Evolutionary conservation across 768 basidiomycete genomes (phyloP).

Genomic region (Pleurotus pulmonarius): DNA sequence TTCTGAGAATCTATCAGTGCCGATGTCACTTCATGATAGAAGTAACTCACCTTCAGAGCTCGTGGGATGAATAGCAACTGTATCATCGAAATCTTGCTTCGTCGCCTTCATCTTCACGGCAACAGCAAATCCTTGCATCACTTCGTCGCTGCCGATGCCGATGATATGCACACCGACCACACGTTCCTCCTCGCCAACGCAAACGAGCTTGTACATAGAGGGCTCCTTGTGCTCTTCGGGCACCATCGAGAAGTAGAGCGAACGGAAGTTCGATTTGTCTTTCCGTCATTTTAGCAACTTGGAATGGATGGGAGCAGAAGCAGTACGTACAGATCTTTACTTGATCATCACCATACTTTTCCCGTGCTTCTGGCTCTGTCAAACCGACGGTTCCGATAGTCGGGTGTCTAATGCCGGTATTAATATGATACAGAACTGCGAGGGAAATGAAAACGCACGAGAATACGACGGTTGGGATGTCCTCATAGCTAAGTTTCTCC

Average conservation of each 20-base stretch:
- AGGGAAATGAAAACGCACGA: slow-evolving; percentile 55
- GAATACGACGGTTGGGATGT: slow-evolving; percentile 96
- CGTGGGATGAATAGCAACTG: slow-evolving; percentile 90
- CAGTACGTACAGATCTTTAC: slow-evolving; percentile 83
- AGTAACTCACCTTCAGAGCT: slow-evolving; percentile 68
- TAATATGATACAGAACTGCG: slow-evolving; percentile 6
- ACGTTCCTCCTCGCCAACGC: slow-evolving; percentile 84
- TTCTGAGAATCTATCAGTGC: slow-evolving; percentile 30
- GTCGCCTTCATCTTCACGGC: slow-evolving; percentile 92
- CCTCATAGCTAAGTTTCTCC: slow-evolving; percentile 83
- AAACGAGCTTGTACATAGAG: slow-evolving; percentile 88
- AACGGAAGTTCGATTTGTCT: slow-evolving; percentile 80
- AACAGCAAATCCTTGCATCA: slow-evolving; percentile 94
- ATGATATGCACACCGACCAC: slow-evolving; percentile 96
- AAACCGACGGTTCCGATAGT: slow-evolving; percentile 94
- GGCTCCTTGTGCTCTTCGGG: slow-evolving; percentile 92
- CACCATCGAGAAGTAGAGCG: slow-evolving; percentile 91
- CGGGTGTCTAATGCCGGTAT: slow-evolving; percentile 64
- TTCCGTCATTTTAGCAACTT: not conserved
- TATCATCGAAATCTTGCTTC: slow-evolving; percentile 82
- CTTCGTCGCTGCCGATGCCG: slow-evolving; percentile 89
- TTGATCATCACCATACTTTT: slow-evolving; percentile 81
- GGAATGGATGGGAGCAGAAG: not conserved
- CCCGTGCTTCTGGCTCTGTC: slow-evolving; percentile 85
- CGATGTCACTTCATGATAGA: slow-evolving; percentile 8